Percentiles rank a stretch among this genome's conserved stretches.
Conservation (phyloP, 1,284 basidiomycete genomes). For the Pascua guehoae region DNA sequence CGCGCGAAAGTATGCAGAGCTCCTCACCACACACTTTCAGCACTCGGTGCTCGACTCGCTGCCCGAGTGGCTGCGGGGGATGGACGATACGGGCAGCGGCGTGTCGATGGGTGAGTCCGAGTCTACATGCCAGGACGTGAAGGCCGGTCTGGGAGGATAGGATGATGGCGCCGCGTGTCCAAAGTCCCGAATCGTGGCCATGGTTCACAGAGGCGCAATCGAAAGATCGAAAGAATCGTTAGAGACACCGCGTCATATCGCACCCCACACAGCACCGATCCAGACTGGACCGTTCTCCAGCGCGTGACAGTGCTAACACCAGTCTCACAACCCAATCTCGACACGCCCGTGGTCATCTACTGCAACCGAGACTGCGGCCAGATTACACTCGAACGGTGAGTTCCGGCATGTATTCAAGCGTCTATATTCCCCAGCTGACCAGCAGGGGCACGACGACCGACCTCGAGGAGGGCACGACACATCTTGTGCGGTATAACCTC, state of each 20-base stretch:
- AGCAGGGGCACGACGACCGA: constrained; percentile 42
- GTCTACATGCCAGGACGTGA: too few relatives aligned
- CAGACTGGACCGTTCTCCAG: too few relatives aligned
- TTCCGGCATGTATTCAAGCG: background rate
- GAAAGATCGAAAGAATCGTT: too few relatives aligned
- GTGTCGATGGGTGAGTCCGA: constrained; percentile 66
- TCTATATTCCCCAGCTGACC: constrained; percentile 27
- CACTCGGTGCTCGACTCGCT: constrained; percentile 71
- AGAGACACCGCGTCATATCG: too few relatives aligned
- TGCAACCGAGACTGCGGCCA: constrained; percentile 67
- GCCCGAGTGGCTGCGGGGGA: constrained; percentile 65
- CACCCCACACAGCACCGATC: too few relatives aligned
- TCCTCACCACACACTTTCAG: constrained; percentile 69
- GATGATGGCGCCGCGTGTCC: background rate
- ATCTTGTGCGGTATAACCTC: constrained; percentile 46
- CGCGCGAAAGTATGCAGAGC: constrained; percentile 68
- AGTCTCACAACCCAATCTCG: constrained; percentile 73
- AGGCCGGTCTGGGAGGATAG: background rate
- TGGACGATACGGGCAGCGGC: constrained; percentile 66
- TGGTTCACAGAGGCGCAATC: too few relatives aligned
- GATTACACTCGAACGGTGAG: constrained; percentile 67
- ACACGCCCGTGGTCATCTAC: constrained; percentile 71
- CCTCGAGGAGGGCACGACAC: constrained; percentile 43
- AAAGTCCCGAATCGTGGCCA: too few relatives aligned
- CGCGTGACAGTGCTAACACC: constrained; percentile 6